Conservation (phyloP, 2,329 filamentous ascomycete species). For the Colletotrichum tamarilloi region DNA sequence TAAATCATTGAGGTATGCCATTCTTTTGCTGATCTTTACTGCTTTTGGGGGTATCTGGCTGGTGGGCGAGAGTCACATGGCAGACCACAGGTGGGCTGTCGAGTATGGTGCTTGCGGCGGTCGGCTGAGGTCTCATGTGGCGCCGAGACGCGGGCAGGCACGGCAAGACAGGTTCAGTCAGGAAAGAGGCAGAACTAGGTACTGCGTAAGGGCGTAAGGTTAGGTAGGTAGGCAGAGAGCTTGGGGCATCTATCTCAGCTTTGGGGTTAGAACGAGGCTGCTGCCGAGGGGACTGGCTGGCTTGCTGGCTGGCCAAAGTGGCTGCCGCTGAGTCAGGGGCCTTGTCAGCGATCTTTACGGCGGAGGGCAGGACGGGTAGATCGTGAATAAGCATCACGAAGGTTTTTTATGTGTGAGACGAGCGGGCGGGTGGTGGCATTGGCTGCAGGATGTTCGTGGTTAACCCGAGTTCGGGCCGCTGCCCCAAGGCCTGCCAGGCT, state of each 20-base stretch:
- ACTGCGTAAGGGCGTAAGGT: too few species aligned
- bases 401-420: neutral
- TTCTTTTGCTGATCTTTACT: constrained; percentile 2
- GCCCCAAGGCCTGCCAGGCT: too few species aligned
- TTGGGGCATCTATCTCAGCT: neutral
- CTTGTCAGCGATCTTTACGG: constrained; percentile 2
- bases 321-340: neutral
- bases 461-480: neutral
- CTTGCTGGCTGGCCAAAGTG: too few species aligned
- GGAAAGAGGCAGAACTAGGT: too few species aligned
- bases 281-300: too few species aligned
- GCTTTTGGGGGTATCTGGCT: neutral
- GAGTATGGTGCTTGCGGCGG: neutral
- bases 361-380: constrained; percentile 6
- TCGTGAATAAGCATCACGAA: neutral
- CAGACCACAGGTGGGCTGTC: neutral
- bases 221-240: neutral
- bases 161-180: neutral
- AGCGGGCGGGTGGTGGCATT: too few species aligned
- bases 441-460: neutral
- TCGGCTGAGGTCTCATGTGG: neutral
- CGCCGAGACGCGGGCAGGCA: neutral
- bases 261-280: neutral
- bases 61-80: constrained; percentile 20
- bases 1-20: neutral